Evolutionary conservation across 164 flowering plant species (phyloP), one percentile per base, ranked within the genome.

Genomic region (Vitis riparia): DNA sequence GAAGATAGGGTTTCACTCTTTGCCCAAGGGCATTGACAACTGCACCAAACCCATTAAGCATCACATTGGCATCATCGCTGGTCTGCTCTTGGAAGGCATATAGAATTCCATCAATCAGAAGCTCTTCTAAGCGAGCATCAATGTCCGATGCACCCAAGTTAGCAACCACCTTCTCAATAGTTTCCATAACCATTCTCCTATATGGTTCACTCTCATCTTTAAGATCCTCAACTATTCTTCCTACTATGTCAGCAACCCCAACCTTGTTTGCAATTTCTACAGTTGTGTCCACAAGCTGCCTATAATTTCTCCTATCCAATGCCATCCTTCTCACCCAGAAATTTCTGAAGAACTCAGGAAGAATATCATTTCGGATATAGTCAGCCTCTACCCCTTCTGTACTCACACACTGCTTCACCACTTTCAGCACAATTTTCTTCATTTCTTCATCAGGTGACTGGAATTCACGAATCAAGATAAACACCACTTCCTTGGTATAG

Each of bases 241-340:
- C 98, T 0, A 92, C 95, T 58, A 96, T 96, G 78, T 93, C 99
- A 55, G 94, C 92, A 55, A 96, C 99, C 11, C 99, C 99, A 65
- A 89, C 97, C 75, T 93, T 93, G 73, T 96, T 96, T 14, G 99
- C 98, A 16, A 96, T 93, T 78, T 95, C 98, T 11, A 96, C 97
- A 1, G 98, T 96, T 1, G 99, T 93, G 11, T 96, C 98, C 71
- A 96, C 99, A 30, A 96, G 97, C 70, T 96, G 98, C 84, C 70
- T 88, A 59, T 93, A 95, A 75, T 95, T 95, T 72, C 98, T 91
- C 65, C 97, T 80, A 73, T 93, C 99, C 77, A 95, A 72, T 5
- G 99, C 99, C 99, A 95, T 95, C 72, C 99, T 89, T 72, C 98
- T 85, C 11, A 95, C 99, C 98, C 99, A 95, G 74, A 95, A 95